Evolutionary conservation across 2,329 filamentous ascomycete species (phyloP).

Genomic region (Aspergillus aculeatus): DNA sequence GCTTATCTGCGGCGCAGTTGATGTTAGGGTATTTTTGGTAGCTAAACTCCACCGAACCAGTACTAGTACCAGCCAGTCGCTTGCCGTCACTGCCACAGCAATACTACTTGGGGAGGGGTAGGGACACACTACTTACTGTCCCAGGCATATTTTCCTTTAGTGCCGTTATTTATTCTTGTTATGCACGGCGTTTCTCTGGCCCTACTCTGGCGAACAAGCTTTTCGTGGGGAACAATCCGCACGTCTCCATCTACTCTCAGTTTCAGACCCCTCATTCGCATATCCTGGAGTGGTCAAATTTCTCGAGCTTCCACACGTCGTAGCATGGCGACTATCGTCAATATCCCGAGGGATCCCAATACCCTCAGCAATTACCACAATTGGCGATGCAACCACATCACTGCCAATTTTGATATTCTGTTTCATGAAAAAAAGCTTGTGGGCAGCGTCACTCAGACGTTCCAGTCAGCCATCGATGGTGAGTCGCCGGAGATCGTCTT

Average conservation of each 20-base stretch:
- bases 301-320: constrained; percentile 21
- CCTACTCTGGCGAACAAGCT: constrained; percentile 7
- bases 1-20: no score
- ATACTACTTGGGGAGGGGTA: background rate
- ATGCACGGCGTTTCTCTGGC: constrained; percentile 4
- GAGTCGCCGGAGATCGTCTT: constrained; percentile 76
- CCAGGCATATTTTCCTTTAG: background rate
- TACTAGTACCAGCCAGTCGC: no score
- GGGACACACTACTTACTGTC: background rate
- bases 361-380: constrained; percentile 89
- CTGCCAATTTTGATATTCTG: constrained; percentile 76
- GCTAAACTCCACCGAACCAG: no score
- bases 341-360: constrained; percentile 71
- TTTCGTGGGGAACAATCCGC: constrained; percentile 2
- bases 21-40: no score
- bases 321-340: constrained; percentile 43
- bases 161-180: background rate
- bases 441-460: constrained; percentile 72
- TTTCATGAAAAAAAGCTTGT: constrained; percentile 76
- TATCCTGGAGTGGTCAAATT: constrained; percentile 5
- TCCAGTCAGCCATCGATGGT: constrained; percentile 74
- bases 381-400: constrained; percentile 81
- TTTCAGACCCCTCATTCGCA: constrained; percentile 6
- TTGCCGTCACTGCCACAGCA: no score
- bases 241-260: background rate